Evolutionary conservation across 2,329 filamentous ascomycete species (phyloP).

Genomic region (Colletotrichum destructivum): DNA sequence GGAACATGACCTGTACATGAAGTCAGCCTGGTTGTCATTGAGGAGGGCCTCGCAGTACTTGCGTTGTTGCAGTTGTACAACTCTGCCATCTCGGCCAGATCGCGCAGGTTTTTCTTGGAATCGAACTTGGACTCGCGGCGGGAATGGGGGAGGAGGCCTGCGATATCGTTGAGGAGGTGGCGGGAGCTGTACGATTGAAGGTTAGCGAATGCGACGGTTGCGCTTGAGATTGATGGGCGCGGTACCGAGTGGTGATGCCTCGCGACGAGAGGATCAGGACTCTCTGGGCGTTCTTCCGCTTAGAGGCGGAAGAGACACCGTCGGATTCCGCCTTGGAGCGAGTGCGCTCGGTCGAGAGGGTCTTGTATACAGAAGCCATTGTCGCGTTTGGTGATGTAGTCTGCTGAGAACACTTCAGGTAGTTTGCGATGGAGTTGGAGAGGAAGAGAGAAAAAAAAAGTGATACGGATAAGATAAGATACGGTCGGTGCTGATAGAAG

Average conservation of each 20-base stretch:
- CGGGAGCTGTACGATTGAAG: constrained; percentile 76
- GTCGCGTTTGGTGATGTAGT: constrained; percentile 5
- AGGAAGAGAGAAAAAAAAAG: background rate
- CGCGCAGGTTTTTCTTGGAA: constrained; percentile 89
- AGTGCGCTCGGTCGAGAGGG: constrained; percentile 69
- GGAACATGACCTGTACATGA: constrained; percentile 77
- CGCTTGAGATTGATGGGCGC: background rate
- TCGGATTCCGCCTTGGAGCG: constrained; percentile 59
- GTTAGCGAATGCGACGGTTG: constrained; percentile 8
- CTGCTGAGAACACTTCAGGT: too few relatives aligned
- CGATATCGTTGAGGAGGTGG: constrained; percentile 91
- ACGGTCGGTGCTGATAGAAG: too few relatives aligned
- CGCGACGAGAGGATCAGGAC: constrained; percentile 93
- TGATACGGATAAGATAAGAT: too few relatives aligned
- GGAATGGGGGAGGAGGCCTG: constrained; percentile 89
- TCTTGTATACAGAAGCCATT: constrained; percentile 84
- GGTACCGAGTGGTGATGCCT: constrained; percentile 76
- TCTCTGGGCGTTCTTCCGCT: constrained; percentile 70
- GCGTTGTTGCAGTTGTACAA: constrained; percentile 83
- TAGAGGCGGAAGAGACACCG: constrained; percentile 63
- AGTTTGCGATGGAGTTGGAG: too few relatives aligned
- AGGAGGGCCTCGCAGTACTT: constrained; percentile 84
- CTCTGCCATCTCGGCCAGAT: constrained; percentile 81
- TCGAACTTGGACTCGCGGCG: constrained; percentile 71
- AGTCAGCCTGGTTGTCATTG: constrained; percentile 86